Base-by-base conservation (phyloP, 192 early-diverging fungal species). In the Geranomyces variabilis region DNA sequence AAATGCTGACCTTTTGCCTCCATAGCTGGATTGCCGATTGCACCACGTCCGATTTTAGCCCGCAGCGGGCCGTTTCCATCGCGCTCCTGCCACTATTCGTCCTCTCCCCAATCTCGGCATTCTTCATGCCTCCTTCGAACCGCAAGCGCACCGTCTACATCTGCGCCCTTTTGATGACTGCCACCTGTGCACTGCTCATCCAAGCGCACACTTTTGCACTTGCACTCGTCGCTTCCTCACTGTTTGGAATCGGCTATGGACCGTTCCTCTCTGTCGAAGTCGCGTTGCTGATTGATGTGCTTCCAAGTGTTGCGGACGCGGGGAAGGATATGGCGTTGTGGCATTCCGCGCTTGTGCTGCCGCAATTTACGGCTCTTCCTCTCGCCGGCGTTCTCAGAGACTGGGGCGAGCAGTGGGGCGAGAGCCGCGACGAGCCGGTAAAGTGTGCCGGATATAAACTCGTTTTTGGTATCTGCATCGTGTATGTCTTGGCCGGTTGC, bases 11-110 rank as follows among this genome's bases (percentile, higher is more conserved):
- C 36, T 4, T 33, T 33, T 7, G 5, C 31, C 8, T 30, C 17
- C 29, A 19, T 34, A 78, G 77, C 62, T 83, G 79, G 80, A 79
- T 83, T n/a, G 33, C 49, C 10, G 82, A 83, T 62, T 83, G 80
- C 63, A 75, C 79, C 13, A 13, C 10, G 1, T 61, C 77, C 6
- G 15, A 21, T 2, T n/a, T 83, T 21, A 65, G 77, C 6, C 29
- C 77, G 2, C 57, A 63, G 10, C 53, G 71, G 21, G 82, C 82
- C 28, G 82, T 83, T 10, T 82, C 80, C 13, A 48, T 83, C 45
- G 82, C 77, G 5, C 70, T 83, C 53, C 41, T 83, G 12, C 82
- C 82, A 19, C 55, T 79, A 8, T 73, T 83, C 28, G 33, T 76
- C 0, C 28, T 79, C 15, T 68, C 79, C 1, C 82, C 82, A 26